These are phyloP conservation scores for Ogataea sp. DNA, from an alignment of 805 yeast species.

Conservation along the genomic window DNA sequence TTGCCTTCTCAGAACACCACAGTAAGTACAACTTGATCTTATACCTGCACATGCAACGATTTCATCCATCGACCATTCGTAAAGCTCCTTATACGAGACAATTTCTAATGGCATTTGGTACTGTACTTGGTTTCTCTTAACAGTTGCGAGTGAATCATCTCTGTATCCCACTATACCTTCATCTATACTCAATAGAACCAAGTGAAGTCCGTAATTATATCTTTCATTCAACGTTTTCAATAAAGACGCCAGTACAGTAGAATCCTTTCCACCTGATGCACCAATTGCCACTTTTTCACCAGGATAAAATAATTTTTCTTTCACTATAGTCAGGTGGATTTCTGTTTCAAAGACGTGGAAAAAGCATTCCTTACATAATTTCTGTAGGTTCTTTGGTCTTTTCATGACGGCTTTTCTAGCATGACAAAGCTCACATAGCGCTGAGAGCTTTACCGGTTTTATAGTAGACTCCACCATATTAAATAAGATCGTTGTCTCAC, in stretches of 20 bases:
- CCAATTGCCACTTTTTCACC: slow-evolving; percentile 96
- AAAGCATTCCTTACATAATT: slow-evolving; percentile 86
- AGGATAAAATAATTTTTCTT: slow-evolving; percentile 56
- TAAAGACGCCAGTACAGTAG: slow-evolving; percentile 88
- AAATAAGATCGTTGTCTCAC: no score
- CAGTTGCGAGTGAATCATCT: slow-evolving; percentile 96
- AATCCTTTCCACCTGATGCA: slow-evolving; percentile 98
- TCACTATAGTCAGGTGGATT: slow-evolving; percentile 79
- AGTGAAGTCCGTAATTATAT: slow-evolving; percentile 77
- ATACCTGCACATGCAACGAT: slow-evolving; percentile 92
- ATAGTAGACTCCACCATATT: slow-evolving; percentile 1
- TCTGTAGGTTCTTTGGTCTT: slow-evolving; percentile 87
- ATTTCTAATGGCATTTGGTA: slow-evolving; percentile 32
- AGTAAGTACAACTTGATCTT: slow-evolving; percentile 91
- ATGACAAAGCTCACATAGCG: slow-evolving; percentile 78
- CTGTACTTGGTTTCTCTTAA: slow-evolving; percentile 83
- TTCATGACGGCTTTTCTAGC: slow-evolving; percentile 77
- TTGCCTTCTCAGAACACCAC: slow-evolving; percentile 95
- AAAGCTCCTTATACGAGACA: slow-evolving; percentile 77
- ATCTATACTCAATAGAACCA: slow-evolving; percentile 80
- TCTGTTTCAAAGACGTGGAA: slow-evolving; percentile 89
- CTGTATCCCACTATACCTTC: slow-evolving; percentile 97
- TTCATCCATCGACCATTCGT: slow-evolving; percentile 98
- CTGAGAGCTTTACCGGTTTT: slow-evolving; percentile 27
- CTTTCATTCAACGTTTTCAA: slow-evolving; percentile 83